phyloP scores from a whole-genome alignment of 2,329 filamentous ascomycete genomes.

The Achaetomium macrosporum region DNA sequence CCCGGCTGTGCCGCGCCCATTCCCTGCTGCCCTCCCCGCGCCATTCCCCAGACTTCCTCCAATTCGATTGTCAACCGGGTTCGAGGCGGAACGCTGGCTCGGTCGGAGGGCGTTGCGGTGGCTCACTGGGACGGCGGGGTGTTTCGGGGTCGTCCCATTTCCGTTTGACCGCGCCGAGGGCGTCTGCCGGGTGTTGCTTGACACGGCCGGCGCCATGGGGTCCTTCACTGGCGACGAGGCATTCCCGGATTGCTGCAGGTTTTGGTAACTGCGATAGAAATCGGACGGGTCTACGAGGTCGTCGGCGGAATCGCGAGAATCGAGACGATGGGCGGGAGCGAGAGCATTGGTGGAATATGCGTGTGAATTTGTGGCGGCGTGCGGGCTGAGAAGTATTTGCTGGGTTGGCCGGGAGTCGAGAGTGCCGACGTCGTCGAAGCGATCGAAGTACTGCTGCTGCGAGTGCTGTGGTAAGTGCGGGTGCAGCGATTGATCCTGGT shows the following conservation, averaged over 20 bases:
- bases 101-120: conserved; percentile 37
- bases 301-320: conserved; percentile 22
- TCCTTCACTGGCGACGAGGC: conserved; percentile 26
- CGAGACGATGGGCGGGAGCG: background rate
- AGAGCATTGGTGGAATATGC: conserved; percentile 30
- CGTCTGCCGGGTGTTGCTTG: conserved; percentile 35
- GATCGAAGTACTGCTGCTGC: conserved; percentile 10
- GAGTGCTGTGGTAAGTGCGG: conserved; percentile 9
- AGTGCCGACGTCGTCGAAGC: conserved; percentile 6
- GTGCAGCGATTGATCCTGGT: conserved; percentile 1
- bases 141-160: conserved; percentile 45
- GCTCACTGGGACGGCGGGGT: conserved; percentile 34
- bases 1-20: conserved; percentile 23
- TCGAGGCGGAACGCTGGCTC: conserved; percentile 49
- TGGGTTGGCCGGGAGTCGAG: no score
- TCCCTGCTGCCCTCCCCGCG: conserved; percentile 22
- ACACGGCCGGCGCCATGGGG: conserved; percentile 36
- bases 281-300: conserved; percentile 46
- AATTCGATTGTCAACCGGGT: conserved; percentile 45
- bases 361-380: conserved; percentile 34
- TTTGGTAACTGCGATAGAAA: conserved; percentile 49
- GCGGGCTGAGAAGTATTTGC: conserved; percentile 30
- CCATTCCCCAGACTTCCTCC: conserved; percentile 25
- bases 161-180: conserved; percentile 44
- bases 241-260: conserved; percentile 31